These are phyloP conservation scores for Perilla frutescens DNA, from an alignment of 257 asterid genomes.

Conservation along the genomic window DNA sequence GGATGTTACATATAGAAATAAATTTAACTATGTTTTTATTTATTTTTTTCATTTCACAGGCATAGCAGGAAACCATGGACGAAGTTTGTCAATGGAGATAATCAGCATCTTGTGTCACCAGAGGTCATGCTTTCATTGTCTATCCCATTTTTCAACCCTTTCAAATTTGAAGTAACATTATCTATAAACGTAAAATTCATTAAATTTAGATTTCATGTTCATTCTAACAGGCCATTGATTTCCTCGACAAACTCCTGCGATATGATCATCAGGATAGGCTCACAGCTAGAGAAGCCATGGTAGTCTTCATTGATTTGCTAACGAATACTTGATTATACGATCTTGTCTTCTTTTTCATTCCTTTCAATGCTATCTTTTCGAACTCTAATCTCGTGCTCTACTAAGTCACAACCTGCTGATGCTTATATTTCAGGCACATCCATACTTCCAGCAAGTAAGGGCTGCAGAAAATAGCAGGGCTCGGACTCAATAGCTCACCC, in stretches of 20 bases:
- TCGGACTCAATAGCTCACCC: slow-evolving; percentile 44
- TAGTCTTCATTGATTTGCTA: slow-evolving; percentile 31
- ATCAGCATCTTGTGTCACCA: slow-evolving; percentile 86
- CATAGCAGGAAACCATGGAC: slow-evolving; percentile 97
- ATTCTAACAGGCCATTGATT: slow-evolving; percentile 56
- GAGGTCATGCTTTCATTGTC: slow-evolving; percentile 56
- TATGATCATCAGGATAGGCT: slow-evolving; percentile 95
- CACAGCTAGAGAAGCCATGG: slow-evolving; percentile 95
- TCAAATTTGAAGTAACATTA: background rate
- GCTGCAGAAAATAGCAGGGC: slow-evolving; percentile 60
- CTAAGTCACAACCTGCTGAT: background rate
- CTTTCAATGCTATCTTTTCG: background rate
- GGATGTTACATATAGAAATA: slow-evolving; percentile 6
- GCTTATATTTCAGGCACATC: slow-evolving; percentile 43
- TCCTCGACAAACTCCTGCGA: slow-evolving; percentile 89
- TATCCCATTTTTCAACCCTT: background rate
- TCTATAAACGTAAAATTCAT: background rate
- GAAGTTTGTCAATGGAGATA: slow-evolving; percentile 76
- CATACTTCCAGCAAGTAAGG: slow-evolving; percentile 56
- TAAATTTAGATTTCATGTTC: slow-evolving; percentile 17
- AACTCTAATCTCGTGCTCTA: slow-evolving; percentile 1
- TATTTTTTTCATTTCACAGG: slow-evolving; percentile 47
- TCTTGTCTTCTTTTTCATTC: background rate
- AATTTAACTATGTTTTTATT: background rate
- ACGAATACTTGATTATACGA: slow-evolving; percentile 6